These are phyloP conservation scores for Thyridium curvatum DNA, from an alignment of 2,329 filamentous ascomycete species.

Conservation along the genomic window DNA sequence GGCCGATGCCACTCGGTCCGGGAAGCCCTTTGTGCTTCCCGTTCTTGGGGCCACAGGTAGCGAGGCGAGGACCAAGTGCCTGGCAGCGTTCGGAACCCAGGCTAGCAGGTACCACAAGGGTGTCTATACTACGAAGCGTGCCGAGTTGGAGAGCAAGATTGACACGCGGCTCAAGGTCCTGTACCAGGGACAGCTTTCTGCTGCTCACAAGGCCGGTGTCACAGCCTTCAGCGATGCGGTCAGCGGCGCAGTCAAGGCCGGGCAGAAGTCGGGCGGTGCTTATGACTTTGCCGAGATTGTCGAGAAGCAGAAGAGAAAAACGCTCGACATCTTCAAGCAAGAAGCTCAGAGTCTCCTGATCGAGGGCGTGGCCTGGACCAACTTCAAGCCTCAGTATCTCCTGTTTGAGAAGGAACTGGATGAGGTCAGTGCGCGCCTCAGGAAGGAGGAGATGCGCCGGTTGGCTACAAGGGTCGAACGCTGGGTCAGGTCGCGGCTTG, in stretches of 20 bases:
- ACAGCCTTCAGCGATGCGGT: slow-evolving; percentile 82
- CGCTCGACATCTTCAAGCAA: slow-evolving; percentile 67
- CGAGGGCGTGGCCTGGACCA: slow-evolving; percentile 78
- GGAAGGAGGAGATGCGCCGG: slow-evolving; percentile 94
- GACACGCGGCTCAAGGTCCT: slow-evolving; percentile 83
- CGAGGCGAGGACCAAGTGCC: slow-evolving; percentile 61
- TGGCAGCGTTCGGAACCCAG: slow-evolving; percentile 83
- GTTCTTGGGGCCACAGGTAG: slow-evolving; percentile 72
- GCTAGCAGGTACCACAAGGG: slow-evolving; percentile 96
- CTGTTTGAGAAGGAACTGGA: slow-evolving; percentile 89
- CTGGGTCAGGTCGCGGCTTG: slow-evolving; percentile 84
- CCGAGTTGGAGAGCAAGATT: slow-evolving; percentile 79
- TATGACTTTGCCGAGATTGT: slow-evolving; percentile 98
- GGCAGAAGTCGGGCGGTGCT: slow-evolving; percentile 81
- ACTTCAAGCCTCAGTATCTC: slow-evolving; percentile 72
- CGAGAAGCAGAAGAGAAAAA: slow-evolving; percentile 69
- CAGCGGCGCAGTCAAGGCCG: slow-evolving; percentile 76
- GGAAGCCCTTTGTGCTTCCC: slow-evolving; percentile 65
- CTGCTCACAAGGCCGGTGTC: slow-evolving; percentile 85
- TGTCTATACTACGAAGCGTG: slow-evolving; percentile 79
- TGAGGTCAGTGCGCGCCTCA: slow-evolving; percentile 74
- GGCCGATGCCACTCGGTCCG: slow-evolving; percentile 64
- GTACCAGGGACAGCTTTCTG: slow-evolving; percentile 80
- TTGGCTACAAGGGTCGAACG: slow-evolving; percentile 86
- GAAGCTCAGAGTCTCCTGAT: slow-evolving; percentile 72